Evolutionary conservation across 1,139 yeast species (phyloP).

Genomic region (Protomyces gravidus): DNA sequence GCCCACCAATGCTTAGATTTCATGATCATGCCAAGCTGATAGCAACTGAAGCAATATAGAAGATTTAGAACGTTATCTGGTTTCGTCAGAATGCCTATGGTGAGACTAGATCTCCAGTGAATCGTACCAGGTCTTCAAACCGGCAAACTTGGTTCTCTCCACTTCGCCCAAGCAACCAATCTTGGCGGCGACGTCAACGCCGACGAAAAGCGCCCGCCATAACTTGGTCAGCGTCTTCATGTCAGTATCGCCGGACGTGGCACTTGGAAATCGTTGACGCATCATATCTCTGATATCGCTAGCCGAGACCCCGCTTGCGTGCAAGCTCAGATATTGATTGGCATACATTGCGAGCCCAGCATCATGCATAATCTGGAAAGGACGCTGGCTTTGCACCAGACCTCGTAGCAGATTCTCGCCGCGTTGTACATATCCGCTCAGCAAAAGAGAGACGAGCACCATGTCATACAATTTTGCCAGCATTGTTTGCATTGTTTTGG

Average conservation of each 20-base stretch:
- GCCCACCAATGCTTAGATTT: neutral
- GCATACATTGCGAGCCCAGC: conserved; percentile 44
- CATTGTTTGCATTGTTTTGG: conserved; percentile 52
- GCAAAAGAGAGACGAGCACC: conserved; percentile 51
- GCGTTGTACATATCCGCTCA: conserved; percentile 52
- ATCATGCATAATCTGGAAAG: conserved; percentile 53
- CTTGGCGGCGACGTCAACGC: conserved; percentile 41
- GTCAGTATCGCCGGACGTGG: conserved; percentile 44
- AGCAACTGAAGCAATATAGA: neutral
- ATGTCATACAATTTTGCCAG: conserved; percentile 57
- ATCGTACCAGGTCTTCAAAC: neutral
- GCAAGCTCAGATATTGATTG: conserved; percentile 42
- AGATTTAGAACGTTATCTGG: neutral
- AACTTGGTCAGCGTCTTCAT: conserved; percentile 47
- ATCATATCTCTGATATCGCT: conserved; percentile 22
- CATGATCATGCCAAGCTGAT: neutral
- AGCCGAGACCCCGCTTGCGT: conserved; percentile 33
- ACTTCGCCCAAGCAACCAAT: conserved; percentile 43
- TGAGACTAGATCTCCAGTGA: too few relatives aligned
- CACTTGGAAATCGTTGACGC: conserved; percentile 38
- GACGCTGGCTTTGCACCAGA: conserved; percentile 53
- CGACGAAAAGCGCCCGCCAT: conserved; percentile 40
- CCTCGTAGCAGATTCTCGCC: conserved; percentile 53
- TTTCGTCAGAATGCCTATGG: neutral
- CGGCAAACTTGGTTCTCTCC: conserved; percentile 41